Conservation (phyloP, 1,284 basidiomycete genomes). For the Tylopilus orsonianus region DNA sequence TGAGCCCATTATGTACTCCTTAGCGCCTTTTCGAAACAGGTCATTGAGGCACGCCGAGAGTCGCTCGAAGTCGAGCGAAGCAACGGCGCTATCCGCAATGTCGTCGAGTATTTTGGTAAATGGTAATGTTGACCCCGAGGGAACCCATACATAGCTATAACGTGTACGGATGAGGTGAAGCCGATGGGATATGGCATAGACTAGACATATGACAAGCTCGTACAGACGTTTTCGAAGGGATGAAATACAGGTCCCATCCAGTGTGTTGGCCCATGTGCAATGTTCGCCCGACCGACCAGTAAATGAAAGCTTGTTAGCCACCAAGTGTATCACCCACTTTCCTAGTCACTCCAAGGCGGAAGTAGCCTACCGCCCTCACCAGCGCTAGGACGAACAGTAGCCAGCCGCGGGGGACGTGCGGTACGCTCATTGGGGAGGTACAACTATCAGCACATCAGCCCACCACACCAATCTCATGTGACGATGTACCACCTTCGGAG, state of each 20-base stretch:
- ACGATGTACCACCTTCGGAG: slow-evolving; percentile 82
- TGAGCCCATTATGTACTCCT: neutral
- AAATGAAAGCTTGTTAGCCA: slow-evolving; percentile 82
- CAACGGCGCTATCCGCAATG: slow-evolving; percentile 16
- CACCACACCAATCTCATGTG: neutral
- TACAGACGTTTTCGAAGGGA: slow-evolving; percentile 38
- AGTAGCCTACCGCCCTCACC: slow-evolving; percentile 80
- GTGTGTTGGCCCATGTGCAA: too few relatives aligned
- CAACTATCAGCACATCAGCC: slow-evolving; percentile 55
- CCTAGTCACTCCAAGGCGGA: slow-evolving; percentile 83
- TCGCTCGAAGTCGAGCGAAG: slow-evolving; percentile 8
- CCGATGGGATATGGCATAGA: slow-evolving; percentile 39
- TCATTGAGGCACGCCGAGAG: slow-evolving; percentile 25
- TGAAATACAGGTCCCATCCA: slow-evolving; percentile 6
- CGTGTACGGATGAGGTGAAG: slow-evolving; percentile 7
- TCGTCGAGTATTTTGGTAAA: slow-evolving; percentile 30
- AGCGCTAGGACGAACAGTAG: slow-evolving; percentile 63
- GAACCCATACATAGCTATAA: neutral
- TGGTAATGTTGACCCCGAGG: slow-evolving; percentile 1
- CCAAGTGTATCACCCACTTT: slow-evolving; percentile 77
- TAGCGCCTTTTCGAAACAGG: slow-evolving; percentile 30
- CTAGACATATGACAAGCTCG: slow-evolving; percentile 39
- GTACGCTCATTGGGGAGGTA: slow-evolving; percentile 92
- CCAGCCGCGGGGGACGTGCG: slow-evolving; percentile 72
- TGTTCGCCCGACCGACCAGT: slow-evolving; percentile 68